phyloP scores from a whole-genome alignment of 2,329 filamentous ascomycete genomes.

The Curvularia verruculosa region DNA sequence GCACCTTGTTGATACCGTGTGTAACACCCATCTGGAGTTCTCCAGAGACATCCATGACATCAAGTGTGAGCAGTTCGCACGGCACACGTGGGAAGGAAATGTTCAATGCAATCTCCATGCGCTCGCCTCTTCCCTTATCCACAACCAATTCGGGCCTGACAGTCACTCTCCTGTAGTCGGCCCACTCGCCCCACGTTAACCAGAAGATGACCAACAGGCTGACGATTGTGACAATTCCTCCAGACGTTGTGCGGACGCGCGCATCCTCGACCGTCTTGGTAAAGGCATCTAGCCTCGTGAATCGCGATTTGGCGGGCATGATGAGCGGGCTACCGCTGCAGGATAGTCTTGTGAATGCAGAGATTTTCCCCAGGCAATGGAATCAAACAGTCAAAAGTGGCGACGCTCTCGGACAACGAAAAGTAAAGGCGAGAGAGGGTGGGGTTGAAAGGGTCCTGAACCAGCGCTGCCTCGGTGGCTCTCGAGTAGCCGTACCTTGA shows the following conservation, averaged over 20 bases:
- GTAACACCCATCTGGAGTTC: conserved; percentile 94
- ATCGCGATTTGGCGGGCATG: conserved; percentile 92
- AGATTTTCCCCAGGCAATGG: background rate
- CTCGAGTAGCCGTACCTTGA: conserved; percentile 9
- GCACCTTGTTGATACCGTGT: conserved; percentile 90
- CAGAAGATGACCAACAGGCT: conserved; percentile 88
- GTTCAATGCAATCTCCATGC: conserved; percentile 99
- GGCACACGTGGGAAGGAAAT: conserved; percentile 92
- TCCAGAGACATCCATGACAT: conserved; percentile 98
- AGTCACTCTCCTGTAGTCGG: conserved; percentile 83
- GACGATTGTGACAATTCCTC: conserved; percentile 90
- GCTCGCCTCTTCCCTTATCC: conserved; percentile 95
- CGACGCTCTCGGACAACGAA: conserved; percentile 10
- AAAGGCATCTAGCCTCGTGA: conserved; percentile 96
- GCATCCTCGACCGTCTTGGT: conserved; percentile 99
- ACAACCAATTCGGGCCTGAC: conserved; percentile 94
- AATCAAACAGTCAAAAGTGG: conserved; percentile 5
- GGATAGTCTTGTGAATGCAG: conserved; percentile 9
- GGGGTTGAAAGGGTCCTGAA: conserved; percentile 18
- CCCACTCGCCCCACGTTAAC: conserved; percentile 94
- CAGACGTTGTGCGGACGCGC: conserved; percentile 90
- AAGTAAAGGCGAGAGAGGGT: conserved; percentile 21
- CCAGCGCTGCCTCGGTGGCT: conserved; percentile 13
- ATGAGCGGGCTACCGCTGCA: conserved; percentile 23
- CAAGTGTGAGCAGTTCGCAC: conserved; percentile 92